A percentile compares a stretch with the other conserved stretches of the same genome.
phyloP scores from a whole-genome alignment of 176 grass and related monocot species.

The Pharus latifolius region DNA sequence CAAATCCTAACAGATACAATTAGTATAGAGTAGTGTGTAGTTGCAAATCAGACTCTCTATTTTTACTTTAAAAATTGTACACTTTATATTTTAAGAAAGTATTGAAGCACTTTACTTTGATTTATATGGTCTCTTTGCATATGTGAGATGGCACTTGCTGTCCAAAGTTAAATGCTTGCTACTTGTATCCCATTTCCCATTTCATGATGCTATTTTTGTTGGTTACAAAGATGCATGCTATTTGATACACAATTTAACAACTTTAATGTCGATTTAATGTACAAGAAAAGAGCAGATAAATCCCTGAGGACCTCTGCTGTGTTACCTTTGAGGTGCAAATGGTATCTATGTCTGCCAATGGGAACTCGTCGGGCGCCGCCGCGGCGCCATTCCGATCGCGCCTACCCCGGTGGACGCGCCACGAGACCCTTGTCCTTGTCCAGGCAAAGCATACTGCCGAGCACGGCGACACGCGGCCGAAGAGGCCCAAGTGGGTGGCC shows the following conservation, averaged over 20 bases:
- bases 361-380: neutral
- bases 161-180: constrained; percentile 7
- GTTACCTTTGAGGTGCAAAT: no score
- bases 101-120: no score
- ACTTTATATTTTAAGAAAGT: no score
- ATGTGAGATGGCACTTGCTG: constrained; percentile 1
- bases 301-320: no score
- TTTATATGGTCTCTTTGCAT: neutral
- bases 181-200: no score
- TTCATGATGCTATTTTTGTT: no score
- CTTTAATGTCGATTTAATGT: constrained; percentile 22
- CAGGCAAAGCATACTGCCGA: constrained; percentile 32
- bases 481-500: constrained; percentile 47
- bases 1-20: no score
- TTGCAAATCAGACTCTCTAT: no score
- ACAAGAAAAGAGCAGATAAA: constrained; percentile 18
- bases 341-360: constrained; percentile 26
- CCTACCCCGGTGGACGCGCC: constrained; percentile 50
- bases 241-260: no score
- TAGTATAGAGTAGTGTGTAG: no score
- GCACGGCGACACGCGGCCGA: constrained; percentile 4
- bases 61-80: no score
- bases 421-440: constrained; percentile 56
- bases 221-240: neutral
- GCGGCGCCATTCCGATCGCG: constrained; percentile 14